Conservation (phyloP, 495 filamentous ascomycete species). For the Penicillium flavigenum region DNA sequence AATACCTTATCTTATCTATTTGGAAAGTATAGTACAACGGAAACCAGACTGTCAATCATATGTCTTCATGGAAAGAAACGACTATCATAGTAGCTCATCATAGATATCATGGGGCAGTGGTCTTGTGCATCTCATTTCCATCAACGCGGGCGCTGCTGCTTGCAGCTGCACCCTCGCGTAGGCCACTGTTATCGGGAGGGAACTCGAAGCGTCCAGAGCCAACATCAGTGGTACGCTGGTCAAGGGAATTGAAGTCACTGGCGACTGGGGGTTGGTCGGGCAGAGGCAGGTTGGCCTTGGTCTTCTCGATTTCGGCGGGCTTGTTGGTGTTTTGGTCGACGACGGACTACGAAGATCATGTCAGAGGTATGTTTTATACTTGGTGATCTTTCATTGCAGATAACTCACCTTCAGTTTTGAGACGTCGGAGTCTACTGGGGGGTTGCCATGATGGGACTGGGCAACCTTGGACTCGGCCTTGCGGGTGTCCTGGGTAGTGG, state of each 20-base stretch:
- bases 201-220: constrained; percentile 56
- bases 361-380: neutral
- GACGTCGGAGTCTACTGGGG: constrained; percentile 48
- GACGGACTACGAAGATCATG: constrained; percentile 39
- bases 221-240: constrained; percentile 65
- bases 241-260: constrained; percentile 72
- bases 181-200: constrained; percentile 50
- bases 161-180: constrained; percentile 51
- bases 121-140: too few species aligned
- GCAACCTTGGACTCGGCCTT: constrained; percentile 50
- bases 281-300: constrained; percentile 69
- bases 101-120: too few species aligned
- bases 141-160: too few species aligned
- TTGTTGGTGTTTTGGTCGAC: constrained; percentile 55
- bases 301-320: constrained; percentile 60
- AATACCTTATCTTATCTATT: too few species aligned
- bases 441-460: constrained; percentile 39
- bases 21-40: too few species aligned
- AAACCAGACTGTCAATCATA: too few species aligned
- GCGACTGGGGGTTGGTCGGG: constrained; percentile 71
- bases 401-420: constrained; percentile 46
- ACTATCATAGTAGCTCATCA: too few species aligned
- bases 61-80: too few species aligned
- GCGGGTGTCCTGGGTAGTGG: constrained; percentile 51
- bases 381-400: neutral